Conservation (phyloP, 1,139 yeast species). For the Debaryomyces sp. region DNA sequence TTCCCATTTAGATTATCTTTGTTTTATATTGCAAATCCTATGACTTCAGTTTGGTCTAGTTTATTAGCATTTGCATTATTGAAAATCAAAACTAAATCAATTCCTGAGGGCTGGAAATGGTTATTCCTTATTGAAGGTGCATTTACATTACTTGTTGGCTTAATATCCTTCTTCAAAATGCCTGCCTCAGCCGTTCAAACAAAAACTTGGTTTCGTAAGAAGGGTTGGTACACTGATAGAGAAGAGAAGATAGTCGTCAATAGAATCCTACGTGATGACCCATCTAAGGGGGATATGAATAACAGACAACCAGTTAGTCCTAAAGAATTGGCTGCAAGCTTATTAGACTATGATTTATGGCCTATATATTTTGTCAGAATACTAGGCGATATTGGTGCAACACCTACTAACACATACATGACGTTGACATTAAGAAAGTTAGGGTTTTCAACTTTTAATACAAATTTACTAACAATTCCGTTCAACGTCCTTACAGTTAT, state of each 20-base stretch:
- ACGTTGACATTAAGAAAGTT: conserved; percentile 49
- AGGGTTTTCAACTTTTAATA: conserved; percentile 56
- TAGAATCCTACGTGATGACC: conserved; percentile 34
- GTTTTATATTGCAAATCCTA: conserved; percentile 26
- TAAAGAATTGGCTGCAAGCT: conserved; percentile 21
- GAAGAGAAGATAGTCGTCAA: conserved; percentile 36
- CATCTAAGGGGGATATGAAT: conserved; percentile 37
- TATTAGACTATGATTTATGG: conserved; percentile 38
- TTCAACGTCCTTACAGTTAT: conserved; percentile 40
- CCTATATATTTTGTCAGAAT: conserved; percentile 56
- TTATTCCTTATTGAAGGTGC: conserved; percentile 38
- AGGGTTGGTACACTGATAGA: conserved; percentile 41
- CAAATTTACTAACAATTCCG: conserved; percentile 59
- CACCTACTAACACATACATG: conserved; percentile 46
- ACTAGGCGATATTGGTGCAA: conserved; percentile 40
- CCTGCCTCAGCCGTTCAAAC: conserved; percentile 38
- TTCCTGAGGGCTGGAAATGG: conserved; percentile 35
- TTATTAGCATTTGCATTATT: conserved; percentile 19
- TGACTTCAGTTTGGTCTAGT: conserved; percentile 23
- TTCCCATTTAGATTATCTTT: conserved; percentile 27
- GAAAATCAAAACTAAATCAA: conserved; percentile 10
- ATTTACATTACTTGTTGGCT: conserved; percentile 32
- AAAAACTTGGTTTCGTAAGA: conserved; percentile 26
- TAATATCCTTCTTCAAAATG: conserved; percentile 34
- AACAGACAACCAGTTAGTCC: conserved; percentile 31